Evolutionary conservation across 1,284 basidiomycete species (phyloP).

Genomic region (Sporisorium reilianum): DNA sequence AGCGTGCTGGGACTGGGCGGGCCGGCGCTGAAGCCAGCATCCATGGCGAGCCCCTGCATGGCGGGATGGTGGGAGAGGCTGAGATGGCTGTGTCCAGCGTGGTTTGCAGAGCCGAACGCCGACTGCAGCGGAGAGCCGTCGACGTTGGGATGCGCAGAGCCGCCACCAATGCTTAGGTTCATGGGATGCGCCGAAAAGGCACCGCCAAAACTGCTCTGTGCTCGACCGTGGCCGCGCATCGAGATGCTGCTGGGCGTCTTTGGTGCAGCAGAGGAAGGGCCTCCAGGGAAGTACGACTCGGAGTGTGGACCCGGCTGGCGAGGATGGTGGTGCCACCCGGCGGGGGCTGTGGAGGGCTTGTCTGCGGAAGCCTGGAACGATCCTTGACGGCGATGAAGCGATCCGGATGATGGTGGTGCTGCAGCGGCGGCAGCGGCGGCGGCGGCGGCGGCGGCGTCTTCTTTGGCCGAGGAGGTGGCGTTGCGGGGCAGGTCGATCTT

Average conservation of each 20-base stretch:
- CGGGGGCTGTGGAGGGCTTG: conserved; percentile 21
- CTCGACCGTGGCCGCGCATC: conserved; percentile 41
- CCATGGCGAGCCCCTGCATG: conserved; percentile 39
- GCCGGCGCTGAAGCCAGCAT: conserved; percentile 28
- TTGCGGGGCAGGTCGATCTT: conserved; percentile 47
- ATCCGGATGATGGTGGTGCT: conserved; percentile 9
- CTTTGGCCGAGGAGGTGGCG: conserved; percentile 11
- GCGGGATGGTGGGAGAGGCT: conserved; percentile 40
- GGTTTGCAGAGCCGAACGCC: conserved; percentile 24
- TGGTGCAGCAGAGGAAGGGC: conserved; percentile 22
- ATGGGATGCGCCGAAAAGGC: conserved; percentile 23
- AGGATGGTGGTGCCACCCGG: conserved; percentile 51
- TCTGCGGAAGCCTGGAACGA: conserved; percentile 30
- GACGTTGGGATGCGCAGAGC: conserved; percentile 26
- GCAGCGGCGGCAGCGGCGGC: no score
- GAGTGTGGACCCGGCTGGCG: conserved; percentile 52
- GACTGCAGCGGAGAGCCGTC: conserved; percentile 33
- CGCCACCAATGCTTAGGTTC: conserved; percentile 30
- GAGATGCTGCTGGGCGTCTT: conserved; percentile 39
- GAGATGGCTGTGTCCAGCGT: conserved; percentile 26
- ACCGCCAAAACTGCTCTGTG: conserved; percentile 32
- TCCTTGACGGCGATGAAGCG: conserved; percentile 23
- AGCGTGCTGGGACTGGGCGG: conserved; percentile 68
- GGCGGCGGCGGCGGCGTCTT: conserved; percentile 13
- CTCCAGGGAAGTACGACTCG: conserved; percentile 55